A percentile compares a stretch with the other conserved stretches of the same genome.
Evolutionary conservation across 805 yeast genomes (phyloP).

Genomic region (Candida cerambycidarum): DNA sequence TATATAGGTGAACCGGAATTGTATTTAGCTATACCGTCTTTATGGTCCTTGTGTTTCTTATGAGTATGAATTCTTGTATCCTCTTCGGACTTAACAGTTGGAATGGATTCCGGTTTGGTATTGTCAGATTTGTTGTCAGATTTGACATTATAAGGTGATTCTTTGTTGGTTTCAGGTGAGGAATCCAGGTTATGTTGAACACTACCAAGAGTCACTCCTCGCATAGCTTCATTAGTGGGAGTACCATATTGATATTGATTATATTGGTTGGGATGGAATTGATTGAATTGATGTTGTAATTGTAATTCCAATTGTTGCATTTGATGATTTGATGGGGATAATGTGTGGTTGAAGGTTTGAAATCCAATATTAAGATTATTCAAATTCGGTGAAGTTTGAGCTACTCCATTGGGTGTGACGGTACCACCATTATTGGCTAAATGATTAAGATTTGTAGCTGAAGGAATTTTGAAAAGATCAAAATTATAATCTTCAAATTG

Average conservation of each 20-base stretch:
- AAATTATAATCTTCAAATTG: slow-evolving; percentile 8
- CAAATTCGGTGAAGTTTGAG: neutral
- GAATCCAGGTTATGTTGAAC: slow-evolving; percentile 1
- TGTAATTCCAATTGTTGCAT: slow-evolving; percentile 18
- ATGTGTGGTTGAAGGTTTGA: slow-evolving; percentile 16
- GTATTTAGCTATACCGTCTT: slow-evolving; percentile 3
- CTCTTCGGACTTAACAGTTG: too few relatives aligned
- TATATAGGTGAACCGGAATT: slow-evolving; percentile 7
- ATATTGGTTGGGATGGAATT: slow-evolving; percentile 16
- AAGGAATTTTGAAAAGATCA: slow-evolving; percentile 7
- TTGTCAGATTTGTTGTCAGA: neutral
- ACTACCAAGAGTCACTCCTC: neutral
- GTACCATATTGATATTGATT: slow-evolving; percentile 17
- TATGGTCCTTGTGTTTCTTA: neutral
- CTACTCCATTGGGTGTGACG: slow-evolving; percentile 7
- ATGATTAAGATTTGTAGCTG: slow-evolving; percentile 1
- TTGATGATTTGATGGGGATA: slow-evolving; percentile 16
- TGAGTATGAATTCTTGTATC: neutral
- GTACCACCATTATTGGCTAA: neutral
- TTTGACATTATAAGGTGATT: neutral
- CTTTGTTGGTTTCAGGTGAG: neutral
- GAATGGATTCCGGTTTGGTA: neutral
- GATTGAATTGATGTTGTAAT: slow-evolving; percentile 17
- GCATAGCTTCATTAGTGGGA: slow-evolving; percentile 1
- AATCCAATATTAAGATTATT: slow-evolving; percentile 10